Evolutionary conservation across 2,329 filamentous ascomycete genomes (phyloP).

Genomic region (Myrmaecium sp.): DNA sequence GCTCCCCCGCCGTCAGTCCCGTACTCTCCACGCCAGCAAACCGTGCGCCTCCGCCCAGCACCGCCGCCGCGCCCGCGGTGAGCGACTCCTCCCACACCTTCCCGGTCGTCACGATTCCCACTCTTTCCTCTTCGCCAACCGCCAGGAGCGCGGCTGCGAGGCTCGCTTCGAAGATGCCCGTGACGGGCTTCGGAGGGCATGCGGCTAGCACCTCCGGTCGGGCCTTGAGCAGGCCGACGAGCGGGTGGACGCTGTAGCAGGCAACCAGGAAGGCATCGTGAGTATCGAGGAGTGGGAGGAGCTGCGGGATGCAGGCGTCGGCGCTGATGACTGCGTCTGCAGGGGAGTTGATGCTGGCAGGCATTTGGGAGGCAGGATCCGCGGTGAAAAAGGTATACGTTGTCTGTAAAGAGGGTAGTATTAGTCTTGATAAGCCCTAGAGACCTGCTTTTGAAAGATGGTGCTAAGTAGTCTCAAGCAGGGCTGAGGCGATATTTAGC

Average conservation of each 20-base stretch:
- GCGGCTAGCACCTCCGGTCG: slow-evolving; percentile 18
- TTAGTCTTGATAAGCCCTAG: slow-evolving; percentile 31
- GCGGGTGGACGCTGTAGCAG: slow-evolving; percentile 72
- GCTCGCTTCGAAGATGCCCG: slow-evolving; percentile 79
- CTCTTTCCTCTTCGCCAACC: slow-evolving; percentile 35
- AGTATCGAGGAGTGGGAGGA: slow-evolving; percentile 27
- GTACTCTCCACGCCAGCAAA: slow-evolving; percentile 76
- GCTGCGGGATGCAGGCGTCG: slow-evolving; percentile 40
- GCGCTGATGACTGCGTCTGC: slow-evolving; percentile 49
- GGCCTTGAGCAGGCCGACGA: slow-evolving; percentile 46
- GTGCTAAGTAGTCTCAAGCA: too few species aligned
- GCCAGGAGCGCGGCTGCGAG: slow-evolving; percentile 37
- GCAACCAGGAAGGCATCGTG: slow-evolving; percentile 73
- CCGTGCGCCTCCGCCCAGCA: slow-evolving; percentile 39
- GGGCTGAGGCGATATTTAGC: too few species aligned
- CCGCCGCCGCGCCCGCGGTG: slow-evolving; percentile 42
- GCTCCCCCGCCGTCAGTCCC: slow-evolving; percentile 60
- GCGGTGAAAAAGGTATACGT: slow-evolving; percentile 48
- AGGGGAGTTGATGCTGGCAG: slow-evolving; percentile 63
- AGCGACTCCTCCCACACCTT: slow-evolving; percentile 67
- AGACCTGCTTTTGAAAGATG: too few species aligned
- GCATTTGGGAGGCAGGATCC: slow-evolving; percentile 37
- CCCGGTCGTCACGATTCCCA: slow-evolving; percentile 82
- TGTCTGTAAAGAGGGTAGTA: slow-evolving; percentile 20
- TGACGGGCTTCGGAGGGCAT: slow-evolving; percentile 43